Evolutionary conservation across 2,329 filamentous ascomycete species (phyloP).

Genomic region (Sporothrix protearum): DNA sequence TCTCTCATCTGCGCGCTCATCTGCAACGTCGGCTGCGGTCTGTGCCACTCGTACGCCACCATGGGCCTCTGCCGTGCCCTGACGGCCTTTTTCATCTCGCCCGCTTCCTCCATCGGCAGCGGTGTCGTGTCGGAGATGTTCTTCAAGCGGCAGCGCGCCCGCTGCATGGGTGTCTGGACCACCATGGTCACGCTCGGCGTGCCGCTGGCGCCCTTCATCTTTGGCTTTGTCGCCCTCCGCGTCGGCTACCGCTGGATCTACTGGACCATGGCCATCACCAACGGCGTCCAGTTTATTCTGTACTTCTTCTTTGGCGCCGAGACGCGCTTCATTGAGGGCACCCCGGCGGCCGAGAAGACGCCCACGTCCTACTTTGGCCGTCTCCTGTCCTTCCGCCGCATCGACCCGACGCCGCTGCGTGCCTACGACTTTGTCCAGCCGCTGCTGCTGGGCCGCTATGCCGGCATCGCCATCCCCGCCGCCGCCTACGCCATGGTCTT

Average conservation of each 20-base stretch:
- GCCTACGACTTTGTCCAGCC: slow-evolving; percentile 51
- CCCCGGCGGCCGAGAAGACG: background rate
- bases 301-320: slow-evolving; percentile 56
- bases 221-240: slow-evolving; percentile 48
- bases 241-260: slow-evolving; percentile 56
- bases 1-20: slow-evolving; percentile 46
- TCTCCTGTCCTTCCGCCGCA: slow-evolving; percentile 44
- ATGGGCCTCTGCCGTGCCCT: slow-evolving; percentile 51
- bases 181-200: slow-evolving; percentile 33
- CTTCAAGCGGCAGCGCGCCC: slow-evolving; percentile 52
- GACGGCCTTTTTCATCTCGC: slow-evolving; percentile 55
- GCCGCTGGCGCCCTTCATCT: slow-evolving; percentile 36
- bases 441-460: slow-evolving; percentile 40
- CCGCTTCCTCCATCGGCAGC: slow-evolving; percentile 50
- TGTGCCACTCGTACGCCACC: slow-evolving; percentile 46
- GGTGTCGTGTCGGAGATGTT: slow-evolving; percentile 57
- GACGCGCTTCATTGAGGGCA: slow-evolving; percentile 49
- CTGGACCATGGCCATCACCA: slow-evolving; percentile 55
- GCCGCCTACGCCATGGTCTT: slow-evolving; percentile 56
- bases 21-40: slow-evolving; percentile 53
- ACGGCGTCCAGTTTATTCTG: slow-evolving; percentile 53
- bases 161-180: slow-evolving; percentile 58
- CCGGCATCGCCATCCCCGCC: slow-evolving; percentile 49
- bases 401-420: slow-evolving; percentile 50
- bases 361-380: slow-evolving; percentile 38